A percentile compares a stretch with the other conserved stretches of the same genome.
These are phyloP conservation scores for Cyamopsis tetragonoloba DNA, from an alignment of 306 rosid genomes.

Conservation along the genomic window DNA sequence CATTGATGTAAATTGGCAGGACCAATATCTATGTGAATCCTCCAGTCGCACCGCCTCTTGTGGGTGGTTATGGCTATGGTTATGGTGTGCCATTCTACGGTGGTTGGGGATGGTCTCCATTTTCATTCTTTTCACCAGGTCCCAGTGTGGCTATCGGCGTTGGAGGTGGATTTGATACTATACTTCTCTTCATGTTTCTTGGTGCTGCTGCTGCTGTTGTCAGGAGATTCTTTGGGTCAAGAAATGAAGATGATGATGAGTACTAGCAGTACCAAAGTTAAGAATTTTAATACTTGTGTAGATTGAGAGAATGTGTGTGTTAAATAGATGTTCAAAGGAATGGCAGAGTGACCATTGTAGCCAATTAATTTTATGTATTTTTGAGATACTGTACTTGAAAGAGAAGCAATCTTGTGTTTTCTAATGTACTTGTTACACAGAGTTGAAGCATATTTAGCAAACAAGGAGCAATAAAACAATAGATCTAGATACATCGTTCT, in stretches of 20 bases:
- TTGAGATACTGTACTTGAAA: constrained; percentile 12
- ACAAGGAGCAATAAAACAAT: background rate
- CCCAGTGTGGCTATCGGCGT: constrained; percentile 80
- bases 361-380: background rate
- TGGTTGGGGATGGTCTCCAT: constrained; percentile 98
- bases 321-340: background rate
- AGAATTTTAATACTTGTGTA: background rate
- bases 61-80: constrained; percentile 86
- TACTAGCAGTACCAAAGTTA: constrained; percentile 14
- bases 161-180: constrained; percentile 83
- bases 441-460: background rate
- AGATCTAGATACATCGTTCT: background rate
- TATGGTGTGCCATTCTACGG: constrained; percentile 74
- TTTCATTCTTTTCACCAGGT: constrained; percentile 87
- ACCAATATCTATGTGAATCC: constrained; percentile 85
- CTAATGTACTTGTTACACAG: background rate
- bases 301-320: background rate
- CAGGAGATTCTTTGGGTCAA: constrained; percentile 62
- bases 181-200: constrained; percentile 58
- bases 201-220: constrained; percentile 80
- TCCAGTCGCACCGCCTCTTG: constrained; percentile 79
- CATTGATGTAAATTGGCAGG: constrained; percentile 40
- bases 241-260: constrained; percentile 52
- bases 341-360: background rate
- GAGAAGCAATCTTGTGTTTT: background rate